Base-by-base conservation (phyloP, 2,329 filamentous ascomycete species). In the Geosmithia putterillii region DNA sequence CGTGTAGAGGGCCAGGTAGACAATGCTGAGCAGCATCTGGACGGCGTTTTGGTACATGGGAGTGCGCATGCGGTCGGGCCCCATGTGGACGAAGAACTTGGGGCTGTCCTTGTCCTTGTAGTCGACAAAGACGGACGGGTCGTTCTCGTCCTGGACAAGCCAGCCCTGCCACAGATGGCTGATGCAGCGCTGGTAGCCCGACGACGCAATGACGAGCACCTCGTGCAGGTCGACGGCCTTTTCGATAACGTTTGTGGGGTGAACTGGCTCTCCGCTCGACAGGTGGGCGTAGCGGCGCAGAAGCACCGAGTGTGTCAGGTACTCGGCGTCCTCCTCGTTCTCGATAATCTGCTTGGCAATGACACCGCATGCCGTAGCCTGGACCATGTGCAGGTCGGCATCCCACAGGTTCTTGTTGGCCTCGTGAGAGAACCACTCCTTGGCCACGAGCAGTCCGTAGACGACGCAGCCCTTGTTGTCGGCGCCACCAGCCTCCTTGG, bases 151-250 rank as follows among this genome's bases (percentile, higher is more conserved):
- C 59, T 98, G 92, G n/a, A 95, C 81, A 8, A 96, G 70, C 92
- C 92, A 98, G 19, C 92, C 92, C 48, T 80, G 79, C 92, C 92
- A 98, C 8, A 98, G 79, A 57, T 94, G 87, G 48, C 74, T 78
- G 54, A 96, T 87, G 57, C 90, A 96, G 65, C 94, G 95, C 51
- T 96, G 92, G 60, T 96, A 98, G 21, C 92, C 90, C 0, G 86
- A 88, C 1, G 85, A 90, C 2, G 87, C 87, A 48, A 96, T 96
- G 40, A 98, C 80, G 14, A 76, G 73, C 39, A 96, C 70, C 1
- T 90, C 87, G 58, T 98, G 92, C 21, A 96, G 66, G 54, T 98
- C 92, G 32, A 96, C 88, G 0, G 92, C 86, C 55, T 87, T 86
- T 61, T 98, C 92, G 46, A 98, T 81, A 19, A 86, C 92, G 56